A percentile compares a stretch with the other conserved stretches of the same genome.
phyloP scores from a whole-genome alignment of 1,284 basidiomycete species.

The Malassezia vespertilionis region DNA sequence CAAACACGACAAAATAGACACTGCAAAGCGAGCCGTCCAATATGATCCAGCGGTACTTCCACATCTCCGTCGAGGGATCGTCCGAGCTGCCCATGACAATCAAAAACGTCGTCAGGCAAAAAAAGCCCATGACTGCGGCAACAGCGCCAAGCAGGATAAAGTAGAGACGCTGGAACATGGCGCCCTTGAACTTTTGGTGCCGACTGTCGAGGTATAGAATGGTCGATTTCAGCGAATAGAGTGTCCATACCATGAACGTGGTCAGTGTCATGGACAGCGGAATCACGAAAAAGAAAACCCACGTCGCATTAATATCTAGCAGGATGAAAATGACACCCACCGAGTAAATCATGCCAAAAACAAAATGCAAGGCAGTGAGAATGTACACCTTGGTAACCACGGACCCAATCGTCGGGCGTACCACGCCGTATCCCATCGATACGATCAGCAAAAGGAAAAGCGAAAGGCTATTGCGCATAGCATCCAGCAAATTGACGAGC shows the following conservation, averaged over 20 bases:
- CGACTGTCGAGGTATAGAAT: constrained; percentile 37
- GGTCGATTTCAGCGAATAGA: constrained; percentile 35
- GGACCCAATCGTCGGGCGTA: constrained; percentile 61
- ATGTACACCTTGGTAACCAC: constrained; percentile 68
- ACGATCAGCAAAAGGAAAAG: constrained; percentile 93
- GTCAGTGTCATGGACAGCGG: constrained; percentile 87
- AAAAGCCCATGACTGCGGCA: constrained; percentile 57
- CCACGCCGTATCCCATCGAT: constrained; percentile 43
- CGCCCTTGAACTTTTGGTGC: constrained; percentile 39
- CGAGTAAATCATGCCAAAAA: constrained; percentile 69
- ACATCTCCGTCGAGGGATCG: constrained; percentile 86
- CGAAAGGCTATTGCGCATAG: constrained; percentile 80
- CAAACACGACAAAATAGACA: constrained; percentile 56
- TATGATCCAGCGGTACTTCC: constrained; percentile 87
- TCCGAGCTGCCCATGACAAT: constrained; percentile 49
- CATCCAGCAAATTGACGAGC: constrained; percentile 61
- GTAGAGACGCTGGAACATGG: constrained; percentile 57
- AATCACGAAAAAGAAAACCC: constrained; percentile 56
- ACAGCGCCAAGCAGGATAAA: constrained; percentile 76
- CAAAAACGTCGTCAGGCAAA: constrained; percentile 2
- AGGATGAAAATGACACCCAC: constrained; percentile 54
- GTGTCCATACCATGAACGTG: constrained; percentile 80
- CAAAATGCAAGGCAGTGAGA: constrained; percentile 70
- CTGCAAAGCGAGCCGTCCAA: constrained; percentile 88
- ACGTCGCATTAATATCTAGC: constrained; percentile 55